A percentile compares a stretch with the other conserved stretches of the same genome.
These are phyloP conservation scores for Alternaria consortialis DNA, from an alignment of 2,329 filamentous ascomycete species.

Conservation along the genomic window DNA sequence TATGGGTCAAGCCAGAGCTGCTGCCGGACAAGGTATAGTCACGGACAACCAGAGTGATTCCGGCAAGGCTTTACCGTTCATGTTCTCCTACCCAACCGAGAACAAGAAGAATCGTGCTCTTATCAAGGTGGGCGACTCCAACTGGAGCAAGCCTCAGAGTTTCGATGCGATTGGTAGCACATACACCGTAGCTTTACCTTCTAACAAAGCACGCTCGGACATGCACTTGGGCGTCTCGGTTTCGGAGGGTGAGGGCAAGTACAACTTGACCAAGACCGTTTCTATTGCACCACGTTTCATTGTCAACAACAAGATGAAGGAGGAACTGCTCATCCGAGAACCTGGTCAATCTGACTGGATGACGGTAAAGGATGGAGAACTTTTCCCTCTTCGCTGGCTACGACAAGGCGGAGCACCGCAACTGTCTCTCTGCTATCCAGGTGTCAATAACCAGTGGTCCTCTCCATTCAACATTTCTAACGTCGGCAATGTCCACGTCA, in stretches of 20 bases:
- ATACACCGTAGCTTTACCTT: conserved; percentile 84
- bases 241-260: conserved; percentile 92
- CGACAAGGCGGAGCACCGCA: conserved; percentile 86
- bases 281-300: conserved; percentile 93
- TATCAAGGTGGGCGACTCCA: conserved; percentile 86
- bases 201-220: conserved; percentile 74
- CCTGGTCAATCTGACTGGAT: conserved; percentile 89
- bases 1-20: conserved; percentile 80
- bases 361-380: conserved; percentile 76
- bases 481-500: conserved; percentile 89
- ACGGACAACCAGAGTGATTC: conserved; percentile 65
- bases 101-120: conserved; percentile 91
- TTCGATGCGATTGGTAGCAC: conserved; percentile 97
- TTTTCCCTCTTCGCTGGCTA: conserved; percentile 89
- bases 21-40: conserved; percentile 79
- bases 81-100: conserved; percentile 92
- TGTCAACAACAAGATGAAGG: conserved; percentile 88
- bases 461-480: conserved; percentile 98
- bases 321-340: conserved; percentile 89
- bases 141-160: conserved; percentile 97
- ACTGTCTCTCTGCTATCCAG: conserved; percentile 89
- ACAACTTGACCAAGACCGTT: conserved; percentile 95
- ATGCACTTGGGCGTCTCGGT: conserved; percentile 92
- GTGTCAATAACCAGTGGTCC: conserved; percentile 96
- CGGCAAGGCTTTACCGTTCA: conserved; percentile 84